Percentiles rank a stretch among this genome's conserved stretches.
phyloP scores from a whole-genome alignment of 805 yeast genomes.

The Monosporozyma unispora region DNA sequence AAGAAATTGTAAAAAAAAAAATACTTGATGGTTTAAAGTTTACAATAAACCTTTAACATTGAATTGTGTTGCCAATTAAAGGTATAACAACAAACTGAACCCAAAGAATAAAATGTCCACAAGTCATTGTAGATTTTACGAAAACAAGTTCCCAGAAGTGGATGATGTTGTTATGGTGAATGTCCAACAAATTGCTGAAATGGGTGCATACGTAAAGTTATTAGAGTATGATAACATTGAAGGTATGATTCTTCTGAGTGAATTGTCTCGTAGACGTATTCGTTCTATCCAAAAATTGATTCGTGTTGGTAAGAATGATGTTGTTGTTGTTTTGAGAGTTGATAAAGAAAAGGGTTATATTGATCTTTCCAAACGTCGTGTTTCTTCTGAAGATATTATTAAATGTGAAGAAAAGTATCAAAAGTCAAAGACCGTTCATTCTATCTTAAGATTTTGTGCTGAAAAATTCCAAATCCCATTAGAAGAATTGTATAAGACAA shows the following conservation, averaged over 20 bases:
- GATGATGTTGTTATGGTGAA: slow-evolving; percentile 99
- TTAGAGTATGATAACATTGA: slow-evolving; percentile 96
- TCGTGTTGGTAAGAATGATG: slow-evolving; percentile 97
- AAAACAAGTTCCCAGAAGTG: slow-evolving; percentile 96
- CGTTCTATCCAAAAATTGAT: slow-evolving; percentile 94
- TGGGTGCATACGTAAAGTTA: slow-evolving; percentile 97
- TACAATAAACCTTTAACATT: not conserved
- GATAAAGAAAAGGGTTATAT: slow-evolving; percentile 98
- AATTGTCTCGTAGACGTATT: slow-evolving; percentile 96
- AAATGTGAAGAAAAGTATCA: slow-evolving; percentile 97
- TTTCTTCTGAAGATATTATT: slow-evolving; percentile 92
- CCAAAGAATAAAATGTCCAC: slow-evolving; percentile 49
- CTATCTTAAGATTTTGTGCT: slow-evolving; percentile 97
- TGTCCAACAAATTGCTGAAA: slow-evolving; percentile 96
- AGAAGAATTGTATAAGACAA: slow-evolving; percentile 74
- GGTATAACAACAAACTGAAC: not conserved
- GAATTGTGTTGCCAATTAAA: not conserved
- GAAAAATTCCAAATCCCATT: slow-evolving; percentile 86
- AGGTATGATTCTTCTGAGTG: slow-evolving; percentile 95
- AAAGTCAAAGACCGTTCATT: slow-evolving; percentile 94
- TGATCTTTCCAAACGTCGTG: slow-evolving; percentile 95
- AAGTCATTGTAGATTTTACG: slow-evolving; percentile 91
- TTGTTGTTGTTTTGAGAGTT: slow-evolving; percentile 94
- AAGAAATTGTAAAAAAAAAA: too few relatives aligned
- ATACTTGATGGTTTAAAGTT: not conserved